Conservation (phyloP, 192 early-diverging fungal species). For the Obelidium mucronatum region DNA sequence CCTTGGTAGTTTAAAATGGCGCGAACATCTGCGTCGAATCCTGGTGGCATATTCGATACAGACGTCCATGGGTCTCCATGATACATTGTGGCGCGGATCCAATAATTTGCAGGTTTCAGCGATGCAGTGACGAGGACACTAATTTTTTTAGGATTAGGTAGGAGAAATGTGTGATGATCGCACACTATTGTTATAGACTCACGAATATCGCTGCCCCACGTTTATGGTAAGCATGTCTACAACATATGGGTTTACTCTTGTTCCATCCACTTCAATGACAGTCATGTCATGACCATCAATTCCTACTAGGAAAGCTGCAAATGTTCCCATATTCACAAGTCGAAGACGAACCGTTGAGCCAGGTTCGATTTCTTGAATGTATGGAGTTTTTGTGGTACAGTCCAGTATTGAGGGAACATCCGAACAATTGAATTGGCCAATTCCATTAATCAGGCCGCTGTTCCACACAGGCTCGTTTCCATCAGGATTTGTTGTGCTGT, state of each 20-base stretch:
- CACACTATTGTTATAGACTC: background rate
- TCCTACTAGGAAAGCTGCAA: constrained; percentile 52
- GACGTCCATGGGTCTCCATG: constrained; percentile 36
- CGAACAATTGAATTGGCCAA: constrained; percentile 35
- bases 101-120: constrained; percentile 3
- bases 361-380: background rate
- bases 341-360: constrained; percentile 44
- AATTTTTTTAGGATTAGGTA: background rate
- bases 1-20: constrained; percentile 28
- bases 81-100: constrained; percentile 31
- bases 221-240: constrained; percentile 47
- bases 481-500: constrained; percentile 59
- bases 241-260: constrained; percentile 45
- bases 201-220: constrained; percentile 58
- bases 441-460: constrained; percentile 67
- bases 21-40: constrained; percentile 19
- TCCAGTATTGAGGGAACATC: background rate
- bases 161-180: background rate
- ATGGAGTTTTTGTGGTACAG: background rate
- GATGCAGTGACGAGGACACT: constrained; percentile 20
- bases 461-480: constrained; percentile 69
- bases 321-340: constrained; percentile 49
- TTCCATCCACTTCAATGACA: constrained; percentile 64
- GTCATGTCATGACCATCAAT: constrained; percentile 61
- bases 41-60: constrained; percentile 3